phyloP scores from a whole-genome alignment of 345 rosid species.

The Corymbia maculata region DNA sequence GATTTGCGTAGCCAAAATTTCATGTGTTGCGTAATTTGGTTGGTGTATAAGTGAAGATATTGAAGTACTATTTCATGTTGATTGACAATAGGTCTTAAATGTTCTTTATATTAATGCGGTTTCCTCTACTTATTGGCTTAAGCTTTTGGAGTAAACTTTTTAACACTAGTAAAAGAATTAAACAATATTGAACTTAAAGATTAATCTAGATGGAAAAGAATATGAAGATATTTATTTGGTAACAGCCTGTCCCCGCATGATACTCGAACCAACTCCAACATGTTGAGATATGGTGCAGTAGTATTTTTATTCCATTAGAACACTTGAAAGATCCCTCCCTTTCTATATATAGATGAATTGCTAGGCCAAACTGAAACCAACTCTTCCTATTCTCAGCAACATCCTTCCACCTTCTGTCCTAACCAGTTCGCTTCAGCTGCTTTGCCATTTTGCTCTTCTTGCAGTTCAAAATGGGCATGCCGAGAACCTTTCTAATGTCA shows the following conservation, averaged over 20 bases:
- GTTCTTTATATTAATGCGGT: no score
- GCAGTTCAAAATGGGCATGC: background rate
- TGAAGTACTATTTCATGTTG: no score
- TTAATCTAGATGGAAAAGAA: background rate
- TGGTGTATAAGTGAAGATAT: no score
- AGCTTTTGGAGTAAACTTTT: no score
- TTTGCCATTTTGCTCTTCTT: background rate
- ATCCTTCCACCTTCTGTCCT: background rate
- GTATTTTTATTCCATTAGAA: background rate
- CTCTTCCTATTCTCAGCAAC: background rate
- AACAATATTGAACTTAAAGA: background rate
- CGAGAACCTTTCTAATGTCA: background rate
- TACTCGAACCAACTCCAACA: conserved; percentile 4
- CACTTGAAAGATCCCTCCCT: background rate
- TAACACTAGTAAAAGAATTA: background rate
- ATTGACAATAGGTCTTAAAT: no score
- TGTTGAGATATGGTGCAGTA: background rate
- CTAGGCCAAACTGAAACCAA: background rate
- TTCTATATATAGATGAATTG: background rate
- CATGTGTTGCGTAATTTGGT: no score
- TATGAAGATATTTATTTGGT: background rate
- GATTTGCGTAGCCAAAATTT: no score
- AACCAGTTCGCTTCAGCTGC: background rate
- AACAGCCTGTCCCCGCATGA: background rate
- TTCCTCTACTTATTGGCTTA: no score